A percentile compares a stretch with the other conserved stretches of the same genome.
These are phyloP conservation scores for Zygoascus tannicola DNA, from an alignment of 805 yeast species.

Conservation along the genomic window DNA sequence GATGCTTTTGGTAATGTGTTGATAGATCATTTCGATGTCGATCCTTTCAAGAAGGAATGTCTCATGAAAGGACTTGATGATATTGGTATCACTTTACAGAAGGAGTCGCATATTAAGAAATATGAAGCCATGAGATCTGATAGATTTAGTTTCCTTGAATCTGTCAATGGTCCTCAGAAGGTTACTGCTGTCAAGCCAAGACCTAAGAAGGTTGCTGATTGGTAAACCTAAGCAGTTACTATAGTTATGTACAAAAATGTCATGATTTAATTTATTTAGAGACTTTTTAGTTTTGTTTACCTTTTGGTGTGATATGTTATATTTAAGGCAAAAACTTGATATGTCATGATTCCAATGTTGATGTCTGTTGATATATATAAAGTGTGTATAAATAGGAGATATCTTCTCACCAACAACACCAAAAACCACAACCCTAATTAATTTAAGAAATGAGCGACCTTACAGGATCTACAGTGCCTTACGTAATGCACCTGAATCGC, in stretches of 20 bases:
- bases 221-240: no score
- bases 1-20: constrained; percentile 62
- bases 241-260: not conserved
- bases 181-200: not conserved
- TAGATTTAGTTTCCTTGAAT: constrained; percentile 79
- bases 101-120: constrained; percentile 63
- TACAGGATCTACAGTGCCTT: no score
- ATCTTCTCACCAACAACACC: no score
- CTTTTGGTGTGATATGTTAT: no score
- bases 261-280: no score
- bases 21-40: constrained; percentile 78
- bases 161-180: not conserved
- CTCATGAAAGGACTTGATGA: constrained; percentile 92
- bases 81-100: constrained; percentile 88
- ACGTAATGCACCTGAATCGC: not conserved
- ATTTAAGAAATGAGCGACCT: no score
- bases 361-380: no score
- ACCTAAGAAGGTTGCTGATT: constrained; percentile 1
- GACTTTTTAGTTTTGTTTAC: no score
- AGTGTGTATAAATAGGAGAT: no score
- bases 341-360: no score
- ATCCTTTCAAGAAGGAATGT: constrained; percentile 89
- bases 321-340: no score
- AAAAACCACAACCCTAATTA: no score
- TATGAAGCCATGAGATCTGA: constrained; percentile 73